A percentile compares a stretch with the other conserved stretches of the same genome.
These are phyloP conservation scores for Akebia trifoliata DNA, from an alignment of 164 flowering plant genomes.

Conservation along the genomic window DNA sequence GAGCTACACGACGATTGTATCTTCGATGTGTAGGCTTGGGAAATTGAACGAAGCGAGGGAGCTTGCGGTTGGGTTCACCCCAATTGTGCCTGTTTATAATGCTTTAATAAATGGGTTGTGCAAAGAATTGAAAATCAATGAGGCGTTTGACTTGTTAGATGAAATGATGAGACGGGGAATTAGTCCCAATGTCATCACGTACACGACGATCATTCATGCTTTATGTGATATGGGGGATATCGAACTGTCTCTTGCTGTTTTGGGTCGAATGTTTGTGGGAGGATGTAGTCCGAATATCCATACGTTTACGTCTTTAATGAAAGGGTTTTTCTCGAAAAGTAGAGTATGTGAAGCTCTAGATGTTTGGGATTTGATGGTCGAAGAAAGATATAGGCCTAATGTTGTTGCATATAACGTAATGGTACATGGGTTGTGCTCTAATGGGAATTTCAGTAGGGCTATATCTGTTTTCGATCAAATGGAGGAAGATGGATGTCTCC, in stretches of 20 bases:
- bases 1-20: constrained; percentile 69
- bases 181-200: constrained; percentile 65
- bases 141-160: constrained; percentile 45
- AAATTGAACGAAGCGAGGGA: constrained; percentile 64
- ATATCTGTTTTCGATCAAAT: constrained; percentile 39
- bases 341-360: constrained; percentile 42
- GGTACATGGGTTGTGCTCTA: constrained; percentile 57
- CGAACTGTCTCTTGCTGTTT: constrained; percentile 39
- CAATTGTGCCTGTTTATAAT: constrained; percentile 65
- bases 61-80: constrained; percentile 34
- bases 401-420: constrained; percentile 51
- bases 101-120: constrained; percentile 62
- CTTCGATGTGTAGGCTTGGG: constrained; percentile 62
- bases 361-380: constrained; percentile 46
- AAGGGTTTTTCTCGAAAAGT: constrained; percentile 46
- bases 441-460: constrained; percentile 40
- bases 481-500: constrained; percentile 40
- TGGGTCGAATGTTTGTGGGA: constrained; percentile 57
- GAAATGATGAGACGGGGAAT: constrained; percentile 51
- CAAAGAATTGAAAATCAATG: constrained; percentile 28
- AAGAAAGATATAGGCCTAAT: constrained; percentile 48
- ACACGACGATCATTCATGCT: constrained; percentile 50
- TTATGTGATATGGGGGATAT: constrained; percentile 46
- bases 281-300: constrained; percentile 61
- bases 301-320: constrained; percentile 56